Conservation (phyloP, 371 early-diverging fungal genomes). For the Entomophthora muscae region DNA sequence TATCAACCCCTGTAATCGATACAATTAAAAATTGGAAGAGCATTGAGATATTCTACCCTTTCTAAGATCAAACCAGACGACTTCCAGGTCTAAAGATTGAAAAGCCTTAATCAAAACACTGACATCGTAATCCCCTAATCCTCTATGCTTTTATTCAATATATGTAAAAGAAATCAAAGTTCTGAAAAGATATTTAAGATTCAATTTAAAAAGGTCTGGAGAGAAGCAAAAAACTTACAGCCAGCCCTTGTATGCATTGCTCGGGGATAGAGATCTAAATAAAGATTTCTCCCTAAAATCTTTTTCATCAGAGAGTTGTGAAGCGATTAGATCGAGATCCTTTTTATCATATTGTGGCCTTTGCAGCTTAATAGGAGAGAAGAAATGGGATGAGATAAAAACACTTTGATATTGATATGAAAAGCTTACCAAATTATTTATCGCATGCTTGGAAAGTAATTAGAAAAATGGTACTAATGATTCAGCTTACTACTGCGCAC, state of each 20-base stretch:
- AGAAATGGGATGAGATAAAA: background rate
- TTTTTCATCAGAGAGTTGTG: background rate
- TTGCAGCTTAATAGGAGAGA: background rate
- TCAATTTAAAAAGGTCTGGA: too few species aligned
- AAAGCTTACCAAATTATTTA: background rate
- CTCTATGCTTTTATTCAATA: too few species aligned
- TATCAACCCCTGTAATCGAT: background rate
- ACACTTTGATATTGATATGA: background rate
- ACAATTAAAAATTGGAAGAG: background rate
- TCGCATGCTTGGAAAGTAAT: background rate
- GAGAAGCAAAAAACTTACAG: background rate
- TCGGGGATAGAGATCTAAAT: background rate
- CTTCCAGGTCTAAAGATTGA: background rate
- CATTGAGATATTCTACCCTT: too few species aligned
- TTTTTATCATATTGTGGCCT: background rate
- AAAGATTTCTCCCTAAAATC: background rate
- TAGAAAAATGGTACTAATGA: background rate
- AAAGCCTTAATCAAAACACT: background rate
- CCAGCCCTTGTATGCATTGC: background rate
- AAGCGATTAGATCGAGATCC: background rate
- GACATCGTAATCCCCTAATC: background rate
- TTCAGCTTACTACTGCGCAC: background rate
- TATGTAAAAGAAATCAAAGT: too few species aligned
- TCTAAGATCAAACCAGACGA: background rate
- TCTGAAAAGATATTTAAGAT: too few species aligned